Evolutionary conservation across 75 land plant genomes (phyloP).

Genomic region (Pseudotsuga menziesii): DNA sequence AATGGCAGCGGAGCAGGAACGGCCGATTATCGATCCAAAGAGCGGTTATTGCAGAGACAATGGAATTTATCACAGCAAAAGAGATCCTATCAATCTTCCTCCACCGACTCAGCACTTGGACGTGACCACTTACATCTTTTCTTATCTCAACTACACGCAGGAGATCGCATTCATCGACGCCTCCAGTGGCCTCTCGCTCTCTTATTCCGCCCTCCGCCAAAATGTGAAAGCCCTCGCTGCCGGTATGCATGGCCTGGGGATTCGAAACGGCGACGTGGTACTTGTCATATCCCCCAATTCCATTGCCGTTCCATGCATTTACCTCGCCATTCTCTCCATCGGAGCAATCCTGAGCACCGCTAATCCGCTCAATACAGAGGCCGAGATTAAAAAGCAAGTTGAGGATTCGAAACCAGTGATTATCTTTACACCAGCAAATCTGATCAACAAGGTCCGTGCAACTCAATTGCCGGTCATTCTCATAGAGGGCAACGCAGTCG

Average conservation of each 20-base stretch:
- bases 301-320: conserved; percentile 67
- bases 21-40: too few species aligned
- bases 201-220: conserved; percentile 57
- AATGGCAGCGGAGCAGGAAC: too few species aligned
- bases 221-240: conserved; percentile 52
- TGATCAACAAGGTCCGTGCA: conserved; percentile 47
- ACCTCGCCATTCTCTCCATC: conserved; percentile 68
- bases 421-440: conserved; percentile 39
- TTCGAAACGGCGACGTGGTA: conserved; percentile 74
- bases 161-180: conserved; percentile 76
- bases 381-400: conserved; percentile 73
- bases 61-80: conserved; percentile 61
- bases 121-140: conserved; percentile 52
- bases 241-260: conserved; percentile 38
- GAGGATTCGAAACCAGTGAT: conserved; percentile 52
- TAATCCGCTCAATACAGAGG: conserved; percentile 85
- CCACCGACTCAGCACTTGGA: conserved; percentile 24
- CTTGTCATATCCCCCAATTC: conserved; percentile 89
- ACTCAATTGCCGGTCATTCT: conserved; percentile 8
- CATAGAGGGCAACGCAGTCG: not conserved
- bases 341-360: conserved; percentile 91
- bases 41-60: too few species aligned
- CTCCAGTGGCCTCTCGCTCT: conserved; percentile 49
- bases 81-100: conserved; percentile 51
- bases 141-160: conserved; percentile 34